A percentile compares a stretch with the other conserved stretches of the same genome.
phyloP scores from a whole-genome alignment of 2,329 filamentous ascomycete genomes.

The Septoria petroselini region DNA sequence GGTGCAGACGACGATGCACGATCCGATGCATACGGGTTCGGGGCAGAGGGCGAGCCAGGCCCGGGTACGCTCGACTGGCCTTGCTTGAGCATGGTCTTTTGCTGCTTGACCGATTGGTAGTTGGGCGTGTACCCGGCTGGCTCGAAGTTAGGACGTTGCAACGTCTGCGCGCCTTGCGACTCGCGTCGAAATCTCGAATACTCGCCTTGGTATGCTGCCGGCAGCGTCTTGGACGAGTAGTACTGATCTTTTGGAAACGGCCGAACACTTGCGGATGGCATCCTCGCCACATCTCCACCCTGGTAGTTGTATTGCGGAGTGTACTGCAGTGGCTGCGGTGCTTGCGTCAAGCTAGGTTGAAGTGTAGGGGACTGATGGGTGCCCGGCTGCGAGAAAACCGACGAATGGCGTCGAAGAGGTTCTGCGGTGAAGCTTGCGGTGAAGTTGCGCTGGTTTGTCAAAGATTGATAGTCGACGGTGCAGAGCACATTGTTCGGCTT shows the following conservation, averaged over 20 bases:
- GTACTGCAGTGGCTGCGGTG: slow-evolving; percentile 19
- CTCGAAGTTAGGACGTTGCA: slow-evolving; percentile 31
- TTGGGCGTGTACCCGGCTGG: slow-evolving; percentile 27
- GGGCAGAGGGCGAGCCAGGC: slow-evolving; percentile 20
- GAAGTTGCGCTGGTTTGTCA: slow-evolving; percentile 34
- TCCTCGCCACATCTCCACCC: slow-evolving; percentile 27
- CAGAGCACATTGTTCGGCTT: slow-evolving; percentile 29
- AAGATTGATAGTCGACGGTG: slow-evolving; percentile 33
- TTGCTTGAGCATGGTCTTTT: slow-evolving; percentile 30
- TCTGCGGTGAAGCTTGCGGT: slow-evolving; percentile 31
- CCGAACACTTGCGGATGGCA: slow-evolving; percentile 28
- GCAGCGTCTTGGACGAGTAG: slow-evolving; percentile 38
- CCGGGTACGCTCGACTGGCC: slow-evolving; percentile 14
- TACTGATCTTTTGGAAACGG: slow-evolving; percentile 40
- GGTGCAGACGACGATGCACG: slow-evolving; percentile 29
- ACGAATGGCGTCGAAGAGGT: slow-evolving; percentile 24
- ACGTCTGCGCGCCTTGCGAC: slow-evolving; percentile 33
- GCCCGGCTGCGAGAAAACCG: slow-evolving; percentile 13
- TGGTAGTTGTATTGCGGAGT: slow-evolving; percentile 29
- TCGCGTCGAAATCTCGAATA: slow-evolving; percentile 38
- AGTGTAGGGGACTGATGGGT: slow-evolving; percentile 7
- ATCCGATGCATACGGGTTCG: slow-evolving; percentile 28
- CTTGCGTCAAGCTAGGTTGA: slow-evolving; percentile 5
- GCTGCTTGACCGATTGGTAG: slow-evolving; percentile 30
- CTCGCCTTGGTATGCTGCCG: slow-evolving; percentile 38